These are phyloP conservation scores for Yamadazyma oceani DNA, from an alignment of 1,139 yeast species.

Conservation along the genomic window DNA sequence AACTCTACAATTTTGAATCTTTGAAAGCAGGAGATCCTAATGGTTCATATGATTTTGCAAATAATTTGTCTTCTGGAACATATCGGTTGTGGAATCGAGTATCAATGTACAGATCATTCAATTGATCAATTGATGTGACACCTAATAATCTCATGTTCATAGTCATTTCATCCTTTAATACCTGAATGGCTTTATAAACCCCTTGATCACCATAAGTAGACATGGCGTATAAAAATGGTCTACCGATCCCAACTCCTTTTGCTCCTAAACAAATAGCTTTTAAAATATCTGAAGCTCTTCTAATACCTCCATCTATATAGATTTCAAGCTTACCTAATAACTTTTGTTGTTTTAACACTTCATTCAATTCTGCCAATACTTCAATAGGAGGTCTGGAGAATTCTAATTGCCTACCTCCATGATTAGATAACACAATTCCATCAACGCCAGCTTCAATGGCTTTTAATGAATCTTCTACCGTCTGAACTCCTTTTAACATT, in stretches of 20 bases:
- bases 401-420: conserved; percentile 76
- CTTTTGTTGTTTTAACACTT: conserved; percentile 47
- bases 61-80: conserved; percentile 39
- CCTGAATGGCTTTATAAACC: conserved; percentile 72
- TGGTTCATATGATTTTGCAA: conserved; percentile 39
- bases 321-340: conserved; percentile 50
- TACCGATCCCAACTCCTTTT: conserved; percentile 71
- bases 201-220: conserved; percentile 77
- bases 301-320: conserved; percentile 65
- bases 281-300: conserved; percentile 66
- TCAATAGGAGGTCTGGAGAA: conserved; percentile 68
- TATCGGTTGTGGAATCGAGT: conserved; percentile 17
- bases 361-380: conserved; percentile 63
- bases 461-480: conserved; percentile 62
- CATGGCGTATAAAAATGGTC: conserved; percentile 73
- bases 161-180: conserved; percentile 75
- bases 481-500: conserved; percentile 68
- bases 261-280: conserved; percentile 71
- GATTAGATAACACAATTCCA: conserved; percentile 68
- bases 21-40: conserved; percentile 36
- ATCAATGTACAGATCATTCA: conserved; percentile 49
- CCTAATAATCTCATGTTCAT: conserved; percentile 91
- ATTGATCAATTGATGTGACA: conserved; percentile 61
- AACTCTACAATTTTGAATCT: conserved; percentile 19
- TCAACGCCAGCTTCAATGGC: conserved; percentile 65